A percentile compares a stretch with the other conserved stretches of the same genome.
Conservation (phyloP, 2,329 filamentous ascomycete species). For the Diplodia seriata region DNA sequence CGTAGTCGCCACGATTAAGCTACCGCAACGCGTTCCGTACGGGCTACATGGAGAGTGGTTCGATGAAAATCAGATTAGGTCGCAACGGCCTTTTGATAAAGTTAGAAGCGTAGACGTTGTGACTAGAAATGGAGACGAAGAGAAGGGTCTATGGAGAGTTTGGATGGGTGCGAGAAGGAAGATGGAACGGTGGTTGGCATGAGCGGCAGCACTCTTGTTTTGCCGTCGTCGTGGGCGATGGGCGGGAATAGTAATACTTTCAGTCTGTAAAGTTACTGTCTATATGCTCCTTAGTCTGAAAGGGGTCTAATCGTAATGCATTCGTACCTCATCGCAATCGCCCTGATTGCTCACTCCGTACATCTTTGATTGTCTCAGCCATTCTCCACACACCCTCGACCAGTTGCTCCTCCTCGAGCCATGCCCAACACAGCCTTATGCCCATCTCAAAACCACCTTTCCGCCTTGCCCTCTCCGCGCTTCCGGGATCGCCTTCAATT, state of each 20-base stretch:
- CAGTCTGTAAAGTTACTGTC: no score
- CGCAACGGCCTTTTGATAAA: conserved; percentile 54
- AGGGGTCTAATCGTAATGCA: conserved; percentile 1
- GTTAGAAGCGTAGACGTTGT: conserved; percentile 40
- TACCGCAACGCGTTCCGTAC: conserved; percentile 74
- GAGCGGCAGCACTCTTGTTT: not conserved
- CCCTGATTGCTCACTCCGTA: conserved; percentile 6
- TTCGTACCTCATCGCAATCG: not conserved
- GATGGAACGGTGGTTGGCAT: conserved; percentile 38
- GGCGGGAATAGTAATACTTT: not conserved
- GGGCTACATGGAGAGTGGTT: conserved; percentile 72
- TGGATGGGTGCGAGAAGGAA: conserved; percentile 43
- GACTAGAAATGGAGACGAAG: conserved; percentile 35
- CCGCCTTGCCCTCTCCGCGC: conserved; percentile 30
- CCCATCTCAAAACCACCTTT: conserved; percentile 64
- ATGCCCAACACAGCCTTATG: conserved; percentile 71
- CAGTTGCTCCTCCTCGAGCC: conserved; percentile 72
- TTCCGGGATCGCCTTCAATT: conserved; percentile 53
- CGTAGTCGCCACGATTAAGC: conserved; percentile 63
- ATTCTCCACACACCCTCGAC: conserved; percentile 64
- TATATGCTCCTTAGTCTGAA: not conserved
- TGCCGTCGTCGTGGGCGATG: not conserved
- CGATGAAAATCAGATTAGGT: conserved; percentile 57
- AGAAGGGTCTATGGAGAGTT: conserved; percentile 28
- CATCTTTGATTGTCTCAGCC: conserved; percentile 7